Evolutionary conservation across 345 rosid species (phyloP).

Genomic region (Cochlearia excelsa): DNA sequence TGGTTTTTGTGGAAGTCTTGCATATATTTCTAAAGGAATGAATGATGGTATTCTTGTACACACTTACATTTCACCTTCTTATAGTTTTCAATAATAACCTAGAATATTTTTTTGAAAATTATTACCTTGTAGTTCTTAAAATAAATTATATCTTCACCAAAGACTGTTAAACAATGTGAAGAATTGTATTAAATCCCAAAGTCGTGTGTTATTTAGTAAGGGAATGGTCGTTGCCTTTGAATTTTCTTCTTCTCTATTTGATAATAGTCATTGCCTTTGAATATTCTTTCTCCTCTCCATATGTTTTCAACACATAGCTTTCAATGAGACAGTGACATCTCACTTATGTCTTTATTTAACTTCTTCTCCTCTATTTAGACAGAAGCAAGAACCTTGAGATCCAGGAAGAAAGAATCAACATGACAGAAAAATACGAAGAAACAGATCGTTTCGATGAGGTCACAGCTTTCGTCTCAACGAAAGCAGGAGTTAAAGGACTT

Average conservation of each 20-base stretch:
- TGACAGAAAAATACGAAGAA: constrained; percentile 20
- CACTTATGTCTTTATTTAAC: too few relatives aligned
- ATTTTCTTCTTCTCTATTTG: too few relatives aligned
- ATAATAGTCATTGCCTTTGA: too few relatives aligned
- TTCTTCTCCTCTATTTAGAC: too few relatives aligned
- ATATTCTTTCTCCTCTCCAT: too few relatives aligned
- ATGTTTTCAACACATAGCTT: too few relatives aligned
- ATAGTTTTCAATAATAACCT: neutral
- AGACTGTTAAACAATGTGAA: neutral
- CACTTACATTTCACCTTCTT: constrained; percentile 8
- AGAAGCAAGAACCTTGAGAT: too few relatives aligned
- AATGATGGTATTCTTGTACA: constrained; percentile 7
- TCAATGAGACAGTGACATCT: too few relatives aligned
- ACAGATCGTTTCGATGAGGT: neutral
- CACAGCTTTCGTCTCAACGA: constrained; percentile 28
- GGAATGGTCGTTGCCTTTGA: too few relatives aligned
- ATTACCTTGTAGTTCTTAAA: constrained; percentile 8
- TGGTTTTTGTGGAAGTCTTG: constrained; percentile 12
- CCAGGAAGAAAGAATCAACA: neutral
- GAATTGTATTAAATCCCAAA: too few relatives aligned
- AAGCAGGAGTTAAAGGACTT: constrained; percentile 42
- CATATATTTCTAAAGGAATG: constrained; percentile 17
- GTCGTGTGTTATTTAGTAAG: too few relatives aligned
- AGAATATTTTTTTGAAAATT: neutral
- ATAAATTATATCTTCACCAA: neutral